phyloP scores from a whole-genome alignment of 2,329 filamentous ascomycete species.

The Truncatella angustata region DNA sequence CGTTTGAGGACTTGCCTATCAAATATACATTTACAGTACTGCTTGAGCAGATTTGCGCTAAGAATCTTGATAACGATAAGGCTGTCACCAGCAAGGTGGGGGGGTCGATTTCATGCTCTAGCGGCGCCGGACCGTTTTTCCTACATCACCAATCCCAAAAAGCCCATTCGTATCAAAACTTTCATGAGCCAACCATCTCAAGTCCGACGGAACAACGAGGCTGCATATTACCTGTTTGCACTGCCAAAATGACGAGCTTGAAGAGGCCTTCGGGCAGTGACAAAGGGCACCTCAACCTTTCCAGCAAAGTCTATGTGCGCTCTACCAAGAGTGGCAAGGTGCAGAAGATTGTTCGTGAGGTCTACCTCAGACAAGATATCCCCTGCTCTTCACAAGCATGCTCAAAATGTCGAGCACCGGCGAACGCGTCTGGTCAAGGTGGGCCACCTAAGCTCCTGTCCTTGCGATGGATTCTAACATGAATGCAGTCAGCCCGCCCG shows the following conservation, averaged over 20 bases:
- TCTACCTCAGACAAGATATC: constrained; percentile 95
- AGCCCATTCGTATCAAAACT: no score
- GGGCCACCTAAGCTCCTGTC: constrained; percentile 24
- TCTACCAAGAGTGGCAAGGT: constrained; percentile 96
- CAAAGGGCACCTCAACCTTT: constrained; percentile 68
- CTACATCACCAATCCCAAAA: constrained; percentile 4
- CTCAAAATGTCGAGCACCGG: constrained; percentile 73
- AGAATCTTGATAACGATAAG: constrained; percentile 11
- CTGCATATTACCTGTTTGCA: no score
- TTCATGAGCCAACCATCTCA: not conserved
- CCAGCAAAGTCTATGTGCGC: constrained; percentile 92
- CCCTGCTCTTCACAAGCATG: constrained; percentile 94
- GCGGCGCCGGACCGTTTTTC: constrained; percentile 5
- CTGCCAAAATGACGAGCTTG: constrained; percentile 58
- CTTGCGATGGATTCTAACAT: constrained; percentile 11
- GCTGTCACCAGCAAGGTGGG: no score
- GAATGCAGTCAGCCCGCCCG: constrained; percentile 68
- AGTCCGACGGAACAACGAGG: not conserved
- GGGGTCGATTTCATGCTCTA: not conserved
- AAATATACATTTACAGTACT: no score
- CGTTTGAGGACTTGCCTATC: no score
- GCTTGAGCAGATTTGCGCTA: not conserved
- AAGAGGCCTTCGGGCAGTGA: constrained; percentile 56
- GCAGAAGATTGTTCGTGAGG: constrained; percentile 95
- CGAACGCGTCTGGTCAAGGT: constrained; percentile 78